A percentile compares a stretch with the other conserved stretches of the same genome.
These are phyloP conservation scores for Clitoria ternatea DNA, from an alignment of 306 rosid genomes.

Conservation along the genomic window DNA sequence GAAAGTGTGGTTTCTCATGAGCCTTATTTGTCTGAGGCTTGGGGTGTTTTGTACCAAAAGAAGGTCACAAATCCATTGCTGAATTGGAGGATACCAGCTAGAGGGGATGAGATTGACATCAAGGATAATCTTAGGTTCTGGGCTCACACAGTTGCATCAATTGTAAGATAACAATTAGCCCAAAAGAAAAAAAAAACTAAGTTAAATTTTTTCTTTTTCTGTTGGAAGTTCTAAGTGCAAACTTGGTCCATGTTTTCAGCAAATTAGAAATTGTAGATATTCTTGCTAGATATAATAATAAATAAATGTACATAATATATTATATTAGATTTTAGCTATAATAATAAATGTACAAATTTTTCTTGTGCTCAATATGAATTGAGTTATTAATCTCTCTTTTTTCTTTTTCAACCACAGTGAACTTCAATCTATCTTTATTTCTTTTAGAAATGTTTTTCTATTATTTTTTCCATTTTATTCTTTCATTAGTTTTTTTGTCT, in stretches of 20 bases:
- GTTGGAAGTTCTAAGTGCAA: neutral
- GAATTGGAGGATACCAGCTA: slow-evolving; percentile 53
- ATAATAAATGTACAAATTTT: neutral
- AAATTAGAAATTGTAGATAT: neutral
- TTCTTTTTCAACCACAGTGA: no score
- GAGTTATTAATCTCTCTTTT: no score
- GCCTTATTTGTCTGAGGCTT: slow-evolving; percentile 84
- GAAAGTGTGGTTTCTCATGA: slow-evolving; percentile 21
- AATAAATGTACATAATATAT: no score
- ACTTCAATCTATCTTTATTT: no score
- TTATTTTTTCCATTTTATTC: neutral
- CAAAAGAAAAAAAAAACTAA: no score
- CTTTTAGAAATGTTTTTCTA: no score
- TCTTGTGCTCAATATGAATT: neutral
- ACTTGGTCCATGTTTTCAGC: neutral
- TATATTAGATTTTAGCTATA: neutral
- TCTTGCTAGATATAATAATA: neutral
- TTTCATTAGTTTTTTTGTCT: neutral
- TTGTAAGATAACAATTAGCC: slow-evolving; percentile 35
- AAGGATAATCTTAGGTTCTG: slow-evolving; percentile 59
- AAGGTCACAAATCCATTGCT: slow-evolving; percentile 24
- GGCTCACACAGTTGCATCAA: slow-evolving; percentile 79
- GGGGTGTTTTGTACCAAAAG: slow-evolving; percentile 51
- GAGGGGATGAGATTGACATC: slow-evolving; percentile 52
- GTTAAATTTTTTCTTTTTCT: neutral